Evolutionary conservation across 2,329 filamentous ascomycete genomes (phyloP).

Genomic region (Geosmithia morbida): DNA sequence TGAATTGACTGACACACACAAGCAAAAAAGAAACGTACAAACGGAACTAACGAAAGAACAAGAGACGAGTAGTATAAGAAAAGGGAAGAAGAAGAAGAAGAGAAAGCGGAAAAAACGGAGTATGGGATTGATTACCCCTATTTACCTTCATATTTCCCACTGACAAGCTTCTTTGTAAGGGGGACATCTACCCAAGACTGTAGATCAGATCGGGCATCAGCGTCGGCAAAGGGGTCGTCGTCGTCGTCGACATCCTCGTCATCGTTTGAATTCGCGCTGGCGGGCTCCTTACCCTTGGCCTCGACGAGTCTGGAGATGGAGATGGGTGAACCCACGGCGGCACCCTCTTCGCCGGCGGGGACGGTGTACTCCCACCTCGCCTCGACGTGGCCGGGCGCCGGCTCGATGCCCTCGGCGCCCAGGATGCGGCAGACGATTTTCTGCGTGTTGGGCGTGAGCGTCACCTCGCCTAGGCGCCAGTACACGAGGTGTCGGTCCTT

Average conservation of each 20-base stretch:
- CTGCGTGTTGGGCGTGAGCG: slow-evolving; percentile 46
- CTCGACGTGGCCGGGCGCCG: slow-evolving; percentile 65
- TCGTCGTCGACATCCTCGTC: slow-evolving; percentile 29
- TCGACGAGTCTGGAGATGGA: slow-evolving; percentile 43
- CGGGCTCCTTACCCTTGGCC: slow-evolving; percentile 29
- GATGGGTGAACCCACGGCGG: slow-evolving; percentile 40
- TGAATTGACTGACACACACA: too few species aligned
- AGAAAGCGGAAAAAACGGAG: too few species aligned
- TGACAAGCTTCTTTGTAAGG: slow-evolving; percentile 51
- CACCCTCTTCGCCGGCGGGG: slow-evolving; percentile 26
- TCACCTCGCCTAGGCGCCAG: slow-evolving; percentile 69
- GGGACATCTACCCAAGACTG: slow-evolving; percentile 53
- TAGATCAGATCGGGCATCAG: slow-evolving; percentile 9
- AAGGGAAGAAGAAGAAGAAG: too few species aligned
- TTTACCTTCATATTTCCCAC: slow-evolving; percentile 58
- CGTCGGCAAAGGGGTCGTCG: slow-evolving; percentile 57
- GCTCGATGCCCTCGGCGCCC: slow-evolving; percentile 54
- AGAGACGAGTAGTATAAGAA: too few species aligned
- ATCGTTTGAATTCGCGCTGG: not conserved
- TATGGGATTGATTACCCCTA: not conserved
- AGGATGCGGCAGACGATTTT: slow-evolving; percentile 75
- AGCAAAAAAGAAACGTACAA: not conserved
- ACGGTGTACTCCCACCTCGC: slow-evolving; percentile 57
- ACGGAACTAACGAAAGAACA: not conserved
- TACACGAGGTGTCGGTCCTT: slow-evolving; percentile 66